Base-by-base conservation (phyloP, 345 rosid genomes). In the Gossypium turneri region DNA sequence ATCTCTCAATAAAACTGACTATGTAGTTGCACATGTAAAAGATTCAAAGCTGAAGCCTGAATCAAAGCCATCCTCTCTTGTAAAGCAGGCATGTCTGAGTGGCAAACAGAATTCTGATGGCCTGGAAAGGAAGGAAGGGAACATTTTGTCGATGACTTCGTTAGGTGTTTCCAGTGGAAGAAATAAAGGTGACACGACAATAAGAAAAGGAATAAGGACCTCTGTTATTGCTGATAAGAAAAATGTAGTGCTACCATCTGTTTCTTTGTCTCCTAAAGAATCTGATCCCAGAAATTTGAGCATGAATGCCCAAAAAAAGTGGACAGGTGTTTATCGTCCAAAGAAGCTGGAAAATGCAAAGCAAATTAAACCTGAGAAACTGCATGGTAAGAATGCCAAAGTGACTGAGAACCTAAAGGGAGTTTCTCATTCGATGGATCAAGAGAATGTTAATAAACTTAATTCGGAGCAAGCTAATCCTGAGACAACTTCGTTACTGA, bases 401-500 rank as follows among this genome's bases (percentile, higher is more conserved):
- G 72, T 53, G 38, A 66, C 76, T 8, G 74, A 79, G 66, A 81
- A 70, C 74, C 53, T 41, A 61, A 74, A 20, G 9, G 72, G 56
- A 43, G 72, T 57, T 75, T 69, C 62, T 73, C 76, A 67, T 76
- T 51, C 72, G 64, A 76, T 61, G 74, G 83, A 71, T 67, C 74
- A 51, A 16, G 60, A 56, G 57, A 72, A 53, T 34, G 65, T 20
- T 47, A 61, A 73, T 68, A 81, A 79, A 70, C 67, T 11, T 7
- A 58, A 78, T 62, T 10, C 67, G 69, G 74, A 79, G 74, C 63
- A 52, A 59, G 29, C 50, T 41, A 38, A 75, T 20, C 63, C 80
- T 64, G 88, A 87, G 78, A 89, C 82, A 78, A 88, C 85, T 29
- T 79, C 80, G 76, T 58, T 84, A 66, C 76, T 82, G 60, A 81